Conservation (phyloP, 352 stramenopile species). For the Elongisporangium anandrum region DNA sequence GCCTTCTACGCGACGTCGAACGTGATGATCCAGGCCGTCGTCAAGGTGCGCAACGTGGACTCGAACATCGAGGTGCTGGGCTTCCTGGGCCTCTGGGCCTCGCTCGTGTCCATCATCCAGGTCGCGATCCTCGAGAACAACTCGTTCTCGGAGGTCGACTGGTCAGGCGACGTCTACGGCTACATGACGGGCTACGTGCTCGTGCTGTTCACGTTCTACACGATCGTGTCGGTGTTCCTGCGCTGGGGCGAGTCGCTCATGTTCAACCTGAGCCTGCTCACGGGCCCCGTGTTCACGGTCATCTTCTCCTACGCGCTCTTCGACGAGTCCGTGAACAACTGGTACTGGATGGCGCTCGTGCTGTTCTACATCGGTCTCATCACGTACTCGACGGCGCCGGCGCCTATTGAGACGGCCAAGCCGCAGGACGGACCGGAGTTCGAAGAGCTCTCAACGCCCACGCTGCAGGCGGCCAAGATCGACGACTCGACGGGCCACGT, state of each 20-base stretch:
- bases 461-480: conserved; percentile 1
- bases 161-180: conserved; percentile 41
- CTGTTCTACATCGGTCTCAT: conserved; percentile 55
- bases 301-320: conserved; percentile 55
- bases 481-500: conserved; percentile 8
- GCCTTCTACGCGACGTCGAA: conserved; percentile 63
- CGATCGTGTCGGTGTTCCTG: conserved; percentile 50
- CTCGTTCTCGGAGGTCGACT: conserved; percentile 39
- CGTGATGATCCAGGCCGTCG: conserved; percentile 68
- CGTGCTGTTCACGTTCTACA: conserved; percentile 62
- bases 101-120: conserved; percentile 49
- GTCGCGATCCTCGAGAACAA: conserved; percentile 39
- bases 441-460: conserved; percentile 5
- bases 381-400: conserved; percentile 37
- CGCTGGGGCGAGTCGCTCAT: conserved; percentile 57
- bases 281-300: conserved; percentile 52
- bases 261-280: conserved; percentile 67
- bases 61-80: conserved; percentile 56
- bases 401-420: conserved; percentile 21
- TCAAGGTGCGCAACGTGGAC: conserved; percentile 50
- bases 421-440: conserved; percentile 1
- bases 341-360: conserved; percentile 55
- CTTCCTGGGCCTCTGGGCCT: conserved; percentile 48
- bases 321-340: conserved; percentile 47
- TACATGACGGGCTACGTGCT: conserved; percentile 57